A percentile compares a stretch with the other conserved stretches of the same genome.
phyloP scores from a whole-genome alignment of 306 rosid species.

The Potentilla sterilis region DNA sequence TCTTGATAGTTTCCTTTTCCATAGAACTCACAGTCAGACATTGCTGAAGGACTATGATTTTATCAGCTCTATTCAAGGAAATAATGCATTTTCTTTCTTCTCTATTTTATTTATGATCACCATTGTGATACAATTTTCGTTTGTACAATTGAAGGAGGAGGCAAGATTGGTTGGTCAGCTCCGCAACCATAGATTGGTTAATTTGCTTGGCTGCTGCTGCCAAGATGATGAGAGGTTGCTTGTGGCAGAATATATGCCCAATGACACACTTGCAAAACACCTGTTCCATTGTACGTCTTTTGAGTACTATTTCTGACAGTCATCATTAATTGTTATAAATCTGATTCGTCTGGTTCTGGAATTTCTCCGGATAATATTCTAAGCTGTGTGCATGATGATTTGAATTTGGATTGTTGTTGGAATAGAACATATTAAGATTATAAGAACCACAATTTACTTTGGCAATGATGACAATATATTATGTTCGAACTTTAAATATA shows the following conservation, averaged over 20 bases:
- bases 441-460: neutral
- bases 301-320: neutral
- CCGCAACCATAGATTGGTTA: constrained; percentile 65
- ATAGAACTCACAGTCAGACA: neutral
- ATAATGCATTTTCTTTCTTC: neutral
- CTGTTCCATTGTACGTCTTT: constrained; percentile 67
- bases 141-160: constrained; percentile 53
- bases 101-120: neutral
- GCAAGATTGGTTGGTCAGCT: constrained; percentile 82
- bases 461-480: neutral
- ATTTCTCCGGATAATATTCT: neutral
- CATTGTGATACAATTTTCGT: constrained; percentile 1
- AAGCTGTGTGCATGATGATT: neutral
- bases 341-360: neutral
- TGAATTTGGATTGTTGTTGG: neutral
- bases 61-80: neutral
- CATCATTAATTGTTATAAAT: neutral
- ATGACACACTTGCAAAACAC: constrained; percentile 78
- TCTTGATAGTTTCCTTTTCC: neutral
- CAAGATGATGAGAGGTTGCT: constrained; percentile 84
- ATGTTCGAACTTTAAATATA: neutral
- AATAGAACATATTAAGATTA: neutral
- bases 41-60: neutral
- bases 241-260: constrained; percentile 78
- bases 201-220: constrained; percentile 73